Evolutionary conservation across 345 rosid species (phyloP), one percentile per base, ranked within the genome.

Genomic region (Excoecaria agallocha): DNA sequence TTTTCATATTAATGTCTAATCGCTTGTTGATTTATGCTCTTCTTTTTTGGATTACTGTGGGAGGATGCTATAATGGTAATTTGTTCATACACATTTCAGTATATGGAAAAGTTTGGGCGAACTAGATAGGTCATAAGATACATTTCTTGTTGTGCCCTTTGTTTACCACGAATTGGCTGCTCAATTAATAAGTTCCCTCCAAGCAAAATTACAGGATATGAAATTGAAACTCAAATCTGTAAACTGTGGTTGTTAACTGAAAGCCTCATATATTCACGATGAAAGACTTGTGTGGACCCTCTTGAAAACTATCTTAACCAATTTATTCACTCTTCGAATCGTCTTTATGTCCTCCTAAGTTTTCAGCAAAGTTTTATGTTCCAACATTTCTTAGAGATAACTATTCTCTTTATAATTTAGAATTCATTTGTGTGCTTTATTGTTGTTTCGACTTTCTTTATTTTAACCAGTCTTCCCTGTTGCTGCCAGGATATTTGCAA

Each of bases 401-500:
- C 58, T 45, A 25, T 19, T n/a, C n/a, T n/a, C n/a, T n/a, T n/a
- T n/a, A n/a, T n/a, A n/a, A n/a, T n/a, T n/a, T n/a, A n/a, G n/a
- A n/a, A n/a, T n/a, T 66, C 37, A 12, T 73, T 12, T 64, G 12
- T 16, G 0, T 13, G 50, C 30, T 56, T 69, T 61, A 37, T 15
- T 58, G 13, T 73, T n/a, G 37, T 58, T 45, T 38, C 25, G 8
- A 45, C 74, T 52, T 66, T 71, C 38, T 38, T n/a, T 24, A 50
- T 30, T 72, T 77, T 49, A n/a, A 45, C 10, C 46, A 41, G 55
- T 25, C 70, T 71, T 35, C 79, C 25, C 2, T 49, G 13, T 68
- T 74, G 58, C 63, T 50, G 25, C 74, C 78, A 90, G 94, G 92
- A 70, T 90, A 84, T 80, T 71, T 90, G 89, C 92, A 90, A 82